These are phyloP conservation scores for Sclerotiophoma versabilis DNA, from an alignment of 2,329 filamentous ascomycete genomes.

Conservation along the genomic window DNA sequence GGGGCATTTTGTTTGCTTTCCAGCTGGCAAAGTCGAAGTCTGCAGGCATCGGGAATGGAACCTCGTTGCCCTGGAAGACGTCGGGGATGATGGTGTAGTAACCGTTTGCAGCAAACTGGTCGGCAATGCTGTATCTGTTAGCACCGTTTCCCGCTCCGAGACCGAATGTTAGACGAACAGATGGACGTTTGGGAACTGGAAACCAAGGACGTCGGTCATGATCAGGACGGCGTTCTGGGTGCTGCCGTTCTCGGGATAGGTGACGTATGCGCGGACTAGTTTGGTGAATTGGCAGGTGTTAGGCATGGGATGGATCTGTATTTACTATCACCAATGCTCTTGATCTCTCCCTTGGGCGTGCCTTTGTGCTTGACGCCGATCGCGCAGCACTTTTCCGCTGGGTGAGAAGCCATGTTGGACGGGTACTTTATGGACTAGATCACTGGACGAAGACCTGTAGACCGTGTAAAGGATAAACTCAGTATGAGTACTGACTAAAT, in stretches of 20 bases:
- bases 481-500: too few species aligned
- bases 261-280: constrained; percentile 63
- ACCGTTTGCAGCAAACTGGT: constrained; percentile 76
- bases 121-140: constrained; percentile 62
- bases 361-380: constrained; percentile 62
- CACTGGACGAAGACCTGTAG: too few species aligned
- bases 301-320: background rate
- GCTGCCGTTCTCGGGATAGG: constrained; percentile 60
- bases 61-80: constrained; percentile 71
- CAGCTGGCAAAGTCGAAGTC: constrained; percentile 60
- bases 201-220: constrained; percentile 63
- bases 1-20: constrained; percentile 53
- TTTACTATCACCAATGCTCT: constrained; percentile 56
- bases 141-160: too few species aligned
- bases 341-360: constrained; percentile 55
- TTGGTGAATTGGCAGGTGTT: background rate
- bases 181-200: constrained; percentile 59
- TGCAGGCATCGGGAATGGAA: constrained; percentile 61
- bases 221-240: constrained; percentile 64
- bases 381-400: constrained; percentile 57
- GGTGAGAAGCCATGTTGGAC: constrained; percentile 59
- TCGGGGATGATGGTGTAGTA: constrained; percentile 75
- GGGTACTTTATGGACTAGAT: background rate
- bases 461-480: too few species aligned
- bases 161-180: constrained; percentile 45